Base-by-base conservation (phyloP, 2,329 filamentous ascomycete genomes). In the Sporothrix phasma region DNA sequence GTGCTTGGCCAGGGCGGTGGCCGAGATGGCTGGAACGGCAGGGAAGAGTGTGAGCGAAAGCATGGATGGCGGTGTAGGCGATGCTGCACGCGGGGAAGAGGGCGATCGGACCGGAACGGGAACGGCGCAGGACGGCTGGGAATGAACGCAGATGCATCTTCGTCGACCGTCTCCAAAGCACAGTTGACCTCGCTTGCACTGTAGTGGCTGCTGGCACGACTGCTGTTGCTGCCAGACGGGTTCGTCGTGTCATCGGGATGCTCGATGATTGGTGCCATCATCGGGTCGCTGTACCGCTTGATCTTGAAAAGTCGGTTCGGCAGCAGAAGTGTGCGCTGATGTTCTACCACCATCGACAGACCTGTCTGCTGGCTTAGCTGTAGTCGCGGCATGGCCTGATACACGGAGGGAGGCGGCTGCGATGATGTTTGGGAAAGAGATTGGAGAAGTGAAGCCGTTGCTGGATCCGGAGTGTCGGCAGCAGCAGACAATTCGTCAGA, bases 191-290 rank as follows among this genome's bases (percentile, higher is more conserved):
- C 51, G 7, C 41, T n/a, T 39, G 29, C 46, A n/a, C 59, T 46
- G 46, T 56, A 49, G 47, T 31, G 37, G 31, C 61, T 60, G 31
- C 29, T 63, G 5, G 64, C 37, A n/a, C 37, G 43, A 26, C 54
- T 61, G 43, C 54, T 47, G 13, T 29, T 41, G 46, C 60, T 63
- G 46, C 19, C 46, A 10, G 45, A 31, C 1, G n/a, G 53, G 13
- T 22, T 51, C 5, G 29, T 22, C 4, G n/a, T 17, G 51, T 67
- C 66, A 26, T 66, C 65, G 2, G 66, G 65, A n/a, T 66, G 49
- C 34, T 67, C 66, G 26, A 67, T 46, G 49, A 67, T 67, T 3
- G 66, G 66, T 0, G 60, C 54, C 66, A 67, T 67, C 5, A 43
- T 56, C 5, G 61, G 64, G 43, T 67, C 66, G 47, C 66, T 65